Evolutionary conservation across 2,329 filamentous ascomycete genomes (phyloP), one percentile per base, ranked within the genome.

Genomic region (Pseudogymnoascus sp.): DNA sequence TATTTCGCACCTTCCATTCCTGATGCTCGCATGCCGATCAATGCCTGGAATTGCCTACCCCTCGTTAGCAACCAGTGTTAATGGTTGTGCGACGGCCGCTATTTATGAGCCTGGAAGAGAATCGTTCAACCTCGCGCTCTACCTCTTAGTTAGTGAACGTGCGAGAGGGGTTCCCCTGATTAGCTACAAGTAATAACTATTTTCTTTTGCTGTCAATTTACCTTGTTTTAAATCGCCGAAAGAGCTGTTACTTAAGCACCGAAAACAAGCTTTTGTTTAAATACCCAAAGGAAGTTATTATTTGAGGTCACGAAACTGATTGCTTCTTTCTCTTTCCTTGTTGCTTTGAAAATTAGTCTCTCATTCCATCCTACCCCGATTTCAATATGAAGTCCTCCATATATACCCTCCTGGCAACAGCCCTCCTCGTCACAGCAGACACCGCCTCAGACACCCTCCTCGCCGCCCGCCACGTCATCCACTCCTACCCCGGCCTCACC

Each of bases 391-490:
- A 56, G 46, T 34, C 46, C 3, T 56, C 46, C 28, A 56, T 56
- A 34, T 56, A 18, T 56, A 34, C 46, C 25, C 25, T 56, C n/a
- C 46, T 56, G n/a, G 46, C 46, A 56, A 56, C 46, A 12, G 25
- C n/a, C n/a, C 46, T 56, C 25, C n/a, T 56, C 34, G 31, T 28
- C 34, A 42, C 59, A 42, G 59, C 34, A 42, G 59, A 37, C 21
- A 21, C 34, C 23, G 3, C 34, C 59, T 14, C 34, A 12, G 16
- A 60, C 12, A 42, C 59, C n/a, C 34, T 60, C 16, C 31, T 60
- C 14, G 60, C 60, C n/a, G 60, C 36, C 21, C 28, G 16, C 21
- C 73, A 74, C 66, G 70, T 74, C 28, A 68, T 74, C n/a, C 74
- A 69, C 67, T 74, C 73, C 9, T 74, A 73, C 43, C 62, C 67